Evolutionary conservation across 202 grass and related monocot genomes (phyloP).

Genomic region (Setaria italica): DNA sequence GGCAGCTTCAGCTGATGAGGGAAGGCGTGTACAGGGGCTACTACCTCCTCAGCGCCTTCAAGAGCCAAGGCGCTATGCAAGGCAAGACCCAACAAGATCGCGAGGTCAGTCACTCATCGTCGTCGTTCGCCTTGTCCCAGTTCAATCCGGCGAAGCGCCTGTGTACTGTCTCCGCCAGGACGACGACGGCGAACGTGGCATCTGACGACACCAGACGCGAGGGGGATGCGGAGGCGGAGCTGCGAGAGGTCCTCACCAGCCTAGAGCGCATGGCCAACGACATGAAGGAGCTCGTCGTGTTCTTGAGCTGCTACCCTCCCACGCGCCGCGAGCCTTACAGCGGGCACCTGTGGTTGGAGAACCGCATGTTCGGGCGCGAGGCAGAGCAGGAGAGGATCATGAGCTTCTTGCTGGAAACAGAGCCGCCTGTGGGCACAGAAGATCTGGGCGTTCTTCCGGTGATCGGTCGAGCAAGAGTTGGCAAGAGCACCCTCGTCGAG

Average conservation of each 20-base stretch:
- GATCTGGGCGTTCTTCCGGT: slow-evolving; percentile 36
- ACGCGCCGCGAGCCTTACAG: slow-evolving; percentile 6
- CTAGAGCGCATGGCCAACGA: slow-evolving; percentile 27
- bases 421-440: neutral
- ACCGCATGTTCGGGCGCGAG: slow-evolving; percentile 49
- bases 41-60: slow-evolving; percentile 35
- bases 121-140: neutral
- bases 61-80: neutral
- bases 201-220: neutral
- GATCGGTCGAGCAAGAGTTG: slow-evolving; percentile 23
- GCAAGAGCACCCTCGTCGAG: slow-evolving; percentile 56
- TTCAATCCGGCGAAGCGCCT: slow-evolving; percentile 26
- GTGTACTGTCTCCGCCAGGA: neutral
- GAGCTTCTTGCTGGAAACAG: slow-evolving; percentile 38
- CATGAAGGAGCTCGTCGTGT: slow-evolving; percentile 28
- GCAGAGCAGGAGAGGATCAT: slow-evolving; percentile 40
- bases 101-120: neutral
- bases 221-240: neutral
- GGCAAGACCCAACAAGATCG: neutral
- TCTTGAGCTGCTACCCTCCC: slow-evolving; percentile 11
- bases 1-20: slow-evolving; percentile 44
- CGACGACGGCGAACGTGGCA: neutral
- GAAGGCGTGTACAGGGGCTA: slow-evolving; percentile 43
- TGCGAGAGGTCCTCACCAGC: neutral
- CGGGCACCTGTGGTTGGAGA: slow-evolving; percentile 13